These are phyloP conservation scores for Emmonsia crescens DNA, from an alignment of 2,329 filamentous ascomycete species.

Conservation along the genomic window DNA sequence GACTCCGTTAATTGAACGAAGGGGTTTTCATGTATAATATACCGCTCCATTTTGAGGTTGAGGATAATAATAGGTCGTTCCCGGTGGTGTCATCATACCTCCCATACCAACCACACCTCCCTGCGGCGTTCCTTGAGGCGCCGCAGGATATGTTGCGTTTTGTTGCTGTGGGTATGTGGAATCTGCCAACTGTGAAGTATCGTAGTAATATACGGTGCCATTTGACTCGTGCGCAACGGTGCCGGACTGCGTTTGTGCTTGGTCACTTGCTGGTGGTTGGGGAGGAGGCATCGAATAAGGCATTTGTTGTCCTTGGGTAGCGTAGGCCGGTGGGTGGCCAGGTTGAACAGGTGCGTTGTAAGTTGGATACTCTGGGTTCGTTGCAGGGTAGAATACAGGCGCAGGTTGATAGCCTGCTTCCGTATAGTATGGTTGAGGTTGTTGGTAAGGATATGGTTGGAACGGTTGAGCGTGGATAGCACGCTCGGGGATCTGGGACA, in stretches of 20 bases:
- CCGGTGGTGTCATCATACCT: constrained; percentile 62
- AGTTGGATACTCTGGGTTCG: constrained; percentile 28
- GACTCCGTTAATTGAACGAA: neutral
- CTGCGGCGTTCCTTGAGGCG: constrained; percentile 38
- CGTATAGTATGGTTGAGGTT: constrained; percentile 46
- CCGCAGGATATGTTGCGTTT: constrained; percentile 40
- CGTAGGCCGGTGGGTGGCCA: constrained; percentile 1
- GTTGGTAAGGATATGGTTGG: constrained; percentile 59
- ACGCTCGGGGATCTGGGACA: constrained; percentile 86
- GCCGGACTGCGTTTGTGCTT: constrained; percentile 35
- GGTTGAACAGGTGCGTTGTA: constrained; percentile 42
- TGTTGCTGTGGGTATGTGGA: constrained; percentile 38
- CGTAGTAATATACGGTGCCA: constrained; percentile 93
- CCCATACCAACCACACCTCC: constrained; percentile 58
- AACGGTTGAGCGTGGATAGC: constrained; percentile 85
- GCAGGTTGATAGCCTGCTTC: constrained; percentile 47
- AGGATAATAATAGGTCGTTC: constrained; percentile 44
- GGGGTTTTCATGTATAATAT: constrained; percentile 46
- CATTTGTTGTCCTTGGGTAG: constrained; percentile 34
- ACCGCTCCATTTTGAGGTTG: constrained; percentile 38
- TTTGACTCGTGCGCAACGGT: constrained; percentile 78
- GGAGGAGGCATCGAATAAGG: constrained; percentile 25
- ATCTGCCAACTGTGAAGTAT: constrained; percentile 57
- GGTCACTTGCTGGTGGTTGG: constrained; percentile 16
- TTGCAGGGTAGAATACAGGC: constrained; percentile 58